Percentiles rank a stretch among this genome's conserved stretches.
These are phyloP conservation scores for Jasminum sambac DNA, from an alignment of 257 asterid genomes.

Conservation along the genomic window DNA sequence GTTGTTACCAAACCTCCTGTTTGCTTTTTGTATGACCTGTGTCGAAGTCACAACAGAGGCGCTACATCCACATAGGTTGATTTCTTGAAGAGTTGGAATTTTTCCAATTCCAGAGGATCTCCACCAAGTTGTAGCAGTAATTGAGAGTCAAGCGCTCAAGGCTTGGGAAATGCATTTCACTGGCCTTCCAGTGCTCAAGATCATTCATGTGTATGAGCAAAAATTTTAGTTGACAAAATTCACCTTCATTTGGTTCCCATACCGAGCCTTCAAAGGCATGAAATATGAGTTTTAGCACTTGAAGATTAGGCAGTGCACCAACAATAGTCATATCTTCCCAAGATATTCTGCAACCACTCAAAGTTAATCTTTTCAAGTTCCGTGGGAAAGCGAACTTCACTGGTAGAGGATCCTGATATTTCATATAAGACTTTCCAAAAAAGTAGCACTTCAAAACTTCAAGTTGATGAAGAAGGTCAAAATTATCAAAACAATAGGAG, in stretches of 20 bases:
- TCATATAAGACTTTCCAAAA: no score
- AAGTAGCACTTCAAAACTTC: constrained; percentile 16
- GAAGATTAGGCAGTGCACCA: constrained; percentile 3
- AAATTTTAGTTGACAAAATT: not conserved
- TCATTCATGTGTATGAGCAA: not conserved
- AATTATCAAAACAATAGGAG: constrained; percentile 5
- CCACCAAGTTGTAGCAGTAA: not conserved
- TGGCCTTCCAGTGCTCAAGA: constrained; percentile 10
- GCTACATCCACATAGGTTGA: constrained; percentile 3
- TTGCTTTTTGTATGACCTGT: not conserved
- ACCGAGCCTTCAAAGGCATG: constrained; percentile 3
- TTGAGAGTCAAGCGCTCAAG: constrained; percentile 5
- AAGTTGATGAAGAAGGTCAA: constrained; percentile 4
- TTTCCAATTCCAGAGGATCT: constrained; percentile 17
- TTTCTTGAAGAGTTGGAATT: not conserved
- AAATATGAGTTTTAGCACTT: constrained; percentile 15
- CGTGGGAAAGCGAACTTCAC: constrained; percentile 1
- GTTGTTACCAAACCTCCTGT: constrained; percentile 1
- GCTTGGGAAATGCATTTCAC: constrained; percentile 3
- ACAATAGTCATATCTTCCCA: not conserved
- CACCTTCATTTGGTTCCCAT: constrained; percentile 18
- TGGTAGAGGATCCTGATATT: not conserved
- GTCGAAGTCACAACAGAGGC: not conserved
- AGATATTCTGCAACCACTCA: constrained; percentile 7
- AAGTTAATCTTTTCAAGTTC: constrained; percentile 2